phyloP scores from a whole-genome alignment of 805 yeast genomes.

The Brettanomyces bruxellensis region DNA sequence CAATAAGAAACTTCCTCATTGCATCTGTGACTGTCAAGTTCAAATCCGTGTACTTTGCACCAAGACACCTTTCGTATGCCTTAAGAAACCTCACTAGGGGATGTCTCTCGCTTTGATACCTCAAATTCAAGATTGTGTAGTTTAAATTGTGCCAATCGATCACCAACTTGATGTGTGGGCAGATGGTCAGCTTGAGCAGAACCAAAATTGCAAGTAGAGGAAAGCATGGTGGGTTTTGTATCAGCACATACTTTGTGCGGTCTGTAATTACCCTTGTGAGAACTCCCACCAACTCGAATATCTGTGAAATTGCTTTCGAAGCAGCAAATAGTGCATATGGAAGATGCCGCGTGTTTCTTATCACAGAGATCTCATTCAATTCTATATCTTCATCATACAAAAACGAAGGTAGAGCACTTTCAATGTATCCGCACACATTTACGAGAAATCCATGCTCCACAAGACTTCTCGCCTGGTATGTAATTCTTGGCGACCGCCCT shows the following conservation, averaged over 20 bases:
- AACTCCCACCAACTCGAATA: slow-evolving; percentile 34
- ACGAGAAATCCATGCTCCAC: slow-evolving; percentile 64
- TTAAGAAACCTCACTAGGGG: slow-evolving; percentile 54
- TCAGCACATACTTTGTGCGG: slow-evolving; percentile 51
- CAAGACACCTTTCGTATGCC: slow-evolving; percentile 54
- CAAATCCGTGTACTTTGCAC: slow-evolving; percentile 51
- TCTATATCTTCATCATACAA: slow-evolving; percentile 37
- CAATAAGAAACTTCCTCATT: slow-evolving; percentile 53
- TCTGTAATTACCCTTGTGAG: slow-evolving; percentile 52
- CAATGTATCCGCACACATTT: slow-evolving; percentile 76
- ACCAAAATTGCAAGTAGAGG: slow-evolving; percentile 68
- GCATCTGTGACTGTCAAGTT: slow-evolving; percentile 75
- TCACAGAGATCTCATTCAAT: slow-evolving; percentile 37
- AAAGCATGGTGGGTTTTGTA: slow-evolving; percentile 90
- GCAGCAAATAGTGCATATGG: slow-evolving; percentile 53
- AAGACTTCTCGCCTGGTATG: slow-evolving; percentile 79
- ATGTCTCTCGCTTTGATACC: slow-evolving; percentile 43
- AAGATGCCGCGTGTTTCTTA: slow-evolving; percentile 28
- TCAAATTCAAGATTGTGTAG: slow-evolving; percentile 67
- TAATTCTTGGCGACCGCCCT: slow-evolving; percentile 93
- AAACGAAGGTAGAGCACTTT: slow-evolving; percentile 42
- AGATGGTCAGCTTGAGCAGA: slow-evolving; percentile 36
- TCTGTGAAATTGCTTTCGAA: slow-evolving; percentile 52
- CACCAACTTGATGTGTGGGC: slow-evolving; percentile 47
- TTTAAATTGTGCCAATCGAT: slow-evolving; percentile 98